These are phyloP conservation scores for Aureobasidium sp. DNA, from an alignment of 2,329 filamentous ascomycete genomes.

Conservation along the genomic window DNA sequence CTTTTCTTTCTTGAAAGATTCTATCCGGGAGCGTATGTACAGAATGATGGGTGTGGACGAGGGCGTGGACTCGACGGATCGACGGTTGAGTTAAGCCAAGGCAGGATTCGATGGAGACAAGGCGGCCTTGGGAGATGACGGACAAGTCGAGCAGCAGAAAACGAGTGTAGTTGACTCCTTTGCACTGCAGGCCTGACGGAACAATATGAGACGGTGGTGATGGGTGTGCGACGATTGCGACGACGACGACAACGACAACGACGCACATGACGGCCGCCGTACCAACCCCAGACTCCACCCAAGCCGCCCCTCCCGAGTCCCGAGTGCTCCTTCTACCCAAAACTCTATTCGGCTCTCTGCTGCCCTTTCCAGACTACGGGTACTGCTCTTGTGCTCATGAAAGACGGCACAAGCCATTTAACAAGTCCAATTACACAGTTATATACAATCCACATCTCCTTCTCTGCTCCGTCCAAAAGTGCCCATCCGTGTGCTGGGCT, in stretches of 20 bases:
- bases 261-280: not conserved
- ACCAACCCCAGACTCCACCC: constrained; percentile 4
- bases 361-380: not conserved
- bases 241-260: not conserved
- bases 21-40: not conserved
- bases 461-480: not conserved
- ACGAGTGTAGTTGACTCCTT: not conserved
- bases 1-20: not conserved
- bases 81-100: not conserved
- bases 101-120: not conserved
- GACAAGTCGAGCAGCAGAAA: not conserved
- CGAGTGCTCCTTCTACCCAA: not conserved
- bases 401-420: not conserved
- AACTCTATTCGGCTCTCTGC: not conserved
- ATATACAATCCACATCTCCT: not conserved
- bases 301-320: not conserved
- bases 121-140: not conserved
- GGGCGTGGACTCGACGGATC: not conserved
- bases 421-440: not conserved
- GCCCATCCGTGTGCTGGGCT: not conserved
- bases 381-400: not conserved
- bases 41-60: not conserved
- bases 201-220: not conserved
- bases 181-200: not conserved
- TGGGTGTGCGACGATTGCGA: not conserved